Conservation (phyloP, 192 early-diverging fungal species). For the Umbelopsis sp. region DNA sequence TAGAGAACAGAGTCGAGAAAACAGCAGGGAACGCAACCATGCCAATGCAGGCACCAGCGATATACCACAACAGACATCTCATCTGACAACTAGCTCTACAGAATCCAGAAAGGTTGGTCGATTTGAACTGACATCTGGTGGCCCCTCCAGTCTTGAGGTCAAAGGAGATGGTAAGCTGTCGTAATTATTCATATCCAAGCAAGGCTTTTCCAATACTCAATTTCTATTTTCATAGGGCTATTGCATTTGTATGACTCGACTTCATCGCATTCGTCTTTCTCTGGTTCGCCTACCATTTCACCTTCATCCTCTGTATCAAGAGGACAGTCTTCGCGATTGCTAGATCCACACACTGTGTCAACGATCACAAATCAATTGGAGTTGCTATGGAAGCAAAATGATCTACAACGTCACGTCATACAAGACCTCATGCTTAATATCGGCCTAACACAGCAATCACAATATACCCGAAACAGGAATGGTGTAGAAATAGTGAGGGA, state of each 20-base stretch:
- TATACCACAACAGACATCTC: not conserved
- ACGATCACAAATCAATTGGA: slow-evolving; percentile 36
- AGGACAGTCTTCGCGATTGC: slow-evolving; percentile 34
- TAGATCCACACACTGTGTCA: slow-evolving; percentile 24
- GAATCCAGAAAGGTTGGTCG: slow-evolving; percentile 40
- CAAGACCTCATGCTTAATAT: slow-evolving; percentile 21
- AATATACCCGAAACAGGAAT: not conserved
- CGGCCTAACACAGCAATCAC: not conserved
- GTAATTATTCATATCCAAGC: too few relatives aligned
- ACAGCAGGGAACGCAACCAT: not conserved
- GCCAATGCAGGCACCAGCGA: not conserved
- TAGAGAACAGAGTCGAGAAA: not conserved
- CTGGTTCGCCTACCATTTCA: slow-evolving; percentile 37
- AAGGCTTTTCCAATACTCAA: not conserved
- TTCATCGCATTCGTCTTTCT: slow-evolving; percentile 33
- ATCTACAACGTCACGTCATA: slow-evolving; percentile 37
- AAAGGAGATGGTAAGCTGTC: not conserved
- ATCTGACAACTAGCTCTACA: not conserved
- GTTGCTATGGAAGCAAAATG: slow-evolving; percentile 44
- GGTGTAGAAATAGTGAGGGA: not conserved
- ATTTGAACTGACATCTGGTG: slow-evolving; percentile 37
- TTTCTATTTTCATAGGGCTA: not conserved
- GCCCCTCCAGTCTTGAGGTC: not conserved
- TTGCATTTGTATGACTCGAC: slow-evolving; percentile 18
- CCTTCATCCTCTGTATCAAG: slow-evolving; percentile 43